Percentiles rank a stretch among this genome's conserved stretches.
These are phyloP conservation scores for Kodamaea jinghongensis DNA, from an alignment of 805 yeast genomes.

Conservation along the genomic window DNA sequence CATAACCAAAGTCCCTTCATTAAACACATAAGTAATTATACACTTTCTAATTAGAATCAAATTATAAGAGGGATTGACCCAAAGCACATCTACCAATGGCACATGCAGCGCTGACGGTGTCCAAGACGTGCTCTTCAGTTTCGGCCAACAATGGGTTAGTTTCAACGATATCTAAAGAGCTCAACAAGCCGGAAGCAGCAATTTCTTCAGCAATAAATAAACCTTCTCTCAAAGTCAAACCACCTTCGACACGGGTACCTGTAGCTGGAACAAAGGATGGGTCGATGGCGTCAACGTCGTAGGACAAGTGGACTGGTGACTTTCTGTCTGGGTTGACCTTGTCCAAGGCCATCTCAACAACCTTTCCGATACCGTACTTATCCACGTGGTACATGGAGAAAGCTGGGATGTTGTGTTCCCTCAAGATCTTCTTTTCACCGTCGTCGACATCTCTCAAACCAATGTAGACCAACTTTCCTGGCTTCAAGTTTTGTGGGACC, in stretches of 20 bases:
- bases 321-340: constrained; percentile 67
- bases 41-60: not conserved
- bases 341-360: constrained; percentile 86
- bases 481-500: constrained; percentile 68
- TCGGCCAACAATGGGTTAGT: constrained; percentile 86
- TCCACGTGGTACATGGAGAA: constrained; percentile 96
- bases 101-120: constrained; percentile 86
- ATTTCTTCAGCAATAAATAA: constrained; percentile 87
- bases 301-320: constrained; percentile 80
- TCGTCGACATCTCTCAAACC: constrained; percentile 92
- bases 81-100: constrained; percentile 91
- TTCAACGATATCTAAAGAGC: constrained; percentile 89
- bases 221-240: constrained; percentile 91
- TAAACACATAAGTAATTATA: too few relatives aligned
- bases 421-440: constrained; percentile 75
- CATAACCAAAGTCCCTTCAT: too few relatives aligned
- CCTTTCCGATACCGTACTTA: constrained; percentile 87
- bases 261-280: constrained; percentile 95
- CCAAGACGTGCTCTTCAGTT: constrained; percentile 69
- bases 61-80: constrained; percentile 79
- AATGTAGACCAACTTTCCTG: constrained; percentile 80
- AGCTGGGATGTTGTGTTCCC: constrained; percentile 72
- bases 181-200: constrained; percentile 84
- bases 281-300: constrained; percentile 96
- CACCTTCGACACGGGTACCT: constrained; percentile 97